A percentile compares a stretch with the other conserved stretches of the same genome.
Conservation (phyloP, 306 rosid genomes). For the Amphicarpaea edgeworthii region DNA sequence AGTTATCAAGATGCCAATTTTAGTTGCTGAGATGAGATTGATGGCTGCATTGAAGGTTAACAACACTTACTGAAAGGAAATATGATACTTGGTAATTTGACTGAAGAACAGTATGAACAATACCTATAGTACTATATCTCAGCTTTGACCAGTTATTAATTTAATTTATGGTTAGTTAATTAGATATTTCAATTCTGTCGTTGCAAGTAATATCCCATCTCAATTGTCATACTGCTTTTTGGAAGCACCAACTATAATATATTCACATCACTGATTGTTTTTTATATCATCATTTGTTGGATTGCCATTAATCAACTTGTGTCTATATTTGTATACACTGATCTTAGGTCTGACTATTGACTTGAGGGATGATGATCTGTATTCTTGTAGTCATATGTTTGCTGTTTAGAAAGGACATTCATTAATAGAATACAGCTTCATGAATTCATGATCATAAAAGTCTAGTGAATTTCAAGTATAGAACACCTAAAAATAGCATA, state of each 20-base stretch:
- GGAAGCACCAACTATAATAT: neutral
- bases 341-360: neutral
- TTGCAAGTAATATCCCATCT: neutral
- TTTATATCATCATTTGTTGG: neutral
- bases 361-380: neutral
- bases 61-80: neutral
- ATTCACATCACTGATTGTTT: neutral
- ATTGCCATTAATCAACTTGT: neutral
- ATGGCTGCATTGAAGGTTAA: neutral
- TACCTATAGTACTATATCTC: neutral
- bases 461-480: neutral
- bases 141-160: neutral
- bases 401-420: neutral
- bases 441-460: conserved; percentile 2
- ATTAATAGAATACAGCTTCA: neutral
- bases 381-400: neutral
- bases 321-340: neutral
- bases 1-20: neutral
- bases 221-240: neutral
- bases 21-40: neutral
- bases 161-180: neutral
- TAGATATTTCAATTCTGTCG: neutral
- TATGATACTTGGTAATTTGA: neutral
- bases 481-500: neutral
- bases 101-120: neutral